A percentile compares a stretch with the other conserved stretches of the same genome.
Conservation (phyloP, 148 eudicot species). For the Diospyros kaki region DNA sequence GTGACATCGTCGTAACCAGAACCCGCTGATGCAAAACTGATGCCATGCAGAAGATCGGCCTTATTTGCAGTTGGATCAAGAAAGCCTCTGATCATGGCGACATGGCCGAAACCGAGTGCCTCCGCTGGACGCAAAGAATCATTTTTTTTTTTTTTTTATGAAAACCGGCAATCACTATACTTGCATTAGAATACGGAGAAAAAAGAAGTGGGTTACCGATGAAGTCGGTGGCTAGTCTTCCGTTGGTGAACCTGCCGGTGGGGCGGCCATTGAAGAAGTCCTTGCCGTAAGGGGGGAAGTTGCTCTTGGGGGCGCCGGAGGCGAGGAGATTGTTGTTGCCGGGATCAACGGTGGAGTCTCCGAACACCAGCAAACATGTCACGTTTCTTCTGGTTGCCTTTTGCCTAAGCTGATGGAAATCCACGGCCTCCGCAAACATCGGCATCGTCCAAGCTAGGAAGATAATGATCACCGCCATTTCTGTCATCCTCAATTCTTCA, state of each 20-base stretch:
- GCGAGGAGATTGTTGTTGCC: constrained; percentile 44
- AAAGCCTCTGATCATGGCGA: constrained; percentile 24
- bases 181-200: no score
- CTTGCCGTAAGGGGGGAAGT: constrained; percentile 47
- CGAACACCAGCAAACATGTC: constrained; percentile 51
- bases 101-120: constrained; percentile 25
- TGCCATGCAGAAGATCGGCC: constrained; percentile 26
- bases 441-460: no score
- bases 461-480: no score
- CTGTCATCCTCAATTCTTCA: no score
- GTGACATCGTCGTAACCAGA: constrained; percentile 51
- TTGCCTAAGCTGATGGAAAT: constrained; percentile 14
- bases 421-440: no score
- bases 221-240: constrained; percentile 49
- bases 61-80: constrained; percentile 29
- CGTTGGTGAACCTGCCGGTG: constrained; percentile 48
- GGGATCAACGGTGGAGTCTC: constrained; percentile 82
- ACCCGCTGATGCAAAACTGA: constrained; percentile 49
- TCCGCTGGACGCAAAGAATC: constrained; percentile 23
- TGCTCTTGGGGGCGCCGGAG: constrained; percentile 17
- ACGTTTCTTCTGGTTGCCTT: constrained; percentile 23
- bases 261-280: constrained; percentile 33
- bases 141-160: no score
- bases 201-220: constrained; percentile 23
- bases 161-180: no score